phyloP scores from a whole-genome alignment of 805 yeast species.

The Sungouiozyma intestinalis region DNA sequence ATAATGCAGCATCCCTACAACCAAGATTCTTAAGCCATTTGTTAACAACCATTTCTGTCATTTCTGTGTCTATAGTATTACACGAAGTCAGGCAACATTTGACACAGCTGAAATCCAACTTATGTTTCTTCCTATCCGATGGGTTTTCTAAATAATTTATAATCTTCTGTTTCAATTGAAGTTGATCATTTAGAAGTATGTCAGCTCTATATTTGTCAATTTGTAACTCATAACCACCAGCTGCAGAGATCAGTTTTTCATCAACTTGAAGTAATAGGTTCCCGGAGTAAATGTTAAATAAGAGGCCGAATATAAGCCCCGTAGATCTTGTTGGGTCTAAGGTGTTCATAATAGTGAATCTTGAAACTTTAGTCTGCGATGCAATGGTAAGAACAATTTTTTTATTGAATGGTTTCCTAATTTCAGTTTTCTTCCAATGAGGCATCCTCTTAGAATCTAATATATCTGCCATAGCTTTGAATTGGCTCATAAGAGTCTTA shows the following conservation, averaged over 20 bases:
- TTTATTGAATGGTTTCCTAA: constrained; percentile 31
- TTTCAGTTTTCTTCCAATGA: constrained; percentile 40
- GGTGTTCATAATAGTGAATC: constrained; percentile 51
- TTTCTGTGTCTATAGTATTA: constrained; percentile 84
- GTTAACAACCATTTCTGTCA: constrained; percentile 76
- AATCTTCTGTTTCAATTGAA: constrained; percentile 81
- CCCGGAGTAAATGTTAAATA: constrained; percentile 78
- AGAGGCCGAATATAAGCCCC: constrained; percentile 73
- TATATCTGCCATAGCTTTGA: constrained; percentile 62
- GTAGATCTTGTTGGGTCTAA: constrained; percentile 69
- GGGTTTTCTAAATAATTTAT: constrained; percentile 91
- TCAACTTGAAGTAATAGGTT: constrained; percentile 74
- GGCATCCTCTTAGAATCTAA: constrained; percentile 45
- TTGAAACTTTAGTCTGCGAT: constrained; percentile 16
- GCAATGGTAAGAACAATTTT: constrained; percentile 10
- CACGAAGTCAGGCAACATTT: constrained; percentile 88
- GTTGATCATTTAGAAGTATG: constrained; percentile 71
- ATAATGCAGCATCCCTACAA: constrained; percentile 59
- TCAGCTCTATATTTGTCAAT: constrained; percentile 63
- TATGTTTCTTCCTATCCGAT: constrained; percentile 63
- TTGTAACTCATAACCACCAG: constrained; percentile 79
- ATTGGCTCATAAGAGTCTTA: constrained; percentile 77
- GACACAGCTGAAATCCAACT: constrained; percentile 68
- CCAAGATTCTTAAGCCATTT: constrained; percentile 90
- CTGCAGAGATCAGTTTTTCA: constrained; percentile 57